Evolutionary conservation across 805 yeast genomes (phyloP), one percentile per base, ranked within the genome.

Genomic region (Pichia membranifaciens): DNA sequence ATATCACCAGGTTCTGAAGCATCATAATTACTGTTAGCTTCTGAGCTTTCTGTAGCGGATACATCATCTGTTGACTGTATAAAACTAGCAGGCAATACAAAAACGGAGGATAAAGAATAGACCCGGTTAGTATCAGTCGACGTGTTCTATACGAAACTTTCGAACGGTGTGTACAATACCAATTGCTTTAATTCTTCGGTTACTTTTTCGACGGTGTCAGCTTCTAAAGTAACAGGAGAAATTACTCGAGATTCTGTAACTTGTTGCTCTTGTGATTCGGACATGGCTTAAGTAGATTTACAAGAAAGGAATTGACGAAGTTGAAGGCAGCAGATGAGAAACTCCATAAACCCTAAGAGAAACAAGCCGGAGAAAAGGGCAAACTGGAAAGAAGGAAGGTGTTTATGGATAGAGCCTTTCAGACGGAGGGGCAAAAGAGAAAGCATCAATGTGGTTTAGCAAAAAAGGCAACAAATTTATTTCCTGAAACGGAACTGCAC

Each of bases 181-280:
- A 44, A 18, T 34, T 18, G 4, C 12, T 23, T n/a, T 10, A 44
- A 33, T 23, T 32, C 43, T 34, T 44, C 48, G 4, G 48, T 44
- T 10, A 44, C 48, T 18, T 39, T 44, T 25, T 39, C 35, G n/a
- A 39, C 20, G 3, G 2, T 15, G 13, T 36, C 39, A 15, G 22
- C 22, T 17, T 18, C 17, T 18, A 34, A 18, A 8, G 37, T 9
- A 13, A 34, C n/a, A 6, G 16, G 39, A 7, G 13, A 15, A 12
- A 17, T 18, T 16, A 36, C 39, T 37, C 21, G 4, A 21, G 21
- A 8, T 8, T 10, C n/a, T 5, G 12, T 7, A 6, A 18, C n/a
- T 35, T 35, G 5, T 35, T 35, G 38, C 16, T 35, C 22, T 35
- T 35, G 38, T n/a, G 20, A 18, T 15, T 35, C 38, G 2, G 38